Percentiles rank a stretch among this genome's conserved stretches.
These are phyloP conservation scores for Jacaranda copaia DNA, from an alignment of 257 asterid species.

Conservation along the genomic window DNA sequence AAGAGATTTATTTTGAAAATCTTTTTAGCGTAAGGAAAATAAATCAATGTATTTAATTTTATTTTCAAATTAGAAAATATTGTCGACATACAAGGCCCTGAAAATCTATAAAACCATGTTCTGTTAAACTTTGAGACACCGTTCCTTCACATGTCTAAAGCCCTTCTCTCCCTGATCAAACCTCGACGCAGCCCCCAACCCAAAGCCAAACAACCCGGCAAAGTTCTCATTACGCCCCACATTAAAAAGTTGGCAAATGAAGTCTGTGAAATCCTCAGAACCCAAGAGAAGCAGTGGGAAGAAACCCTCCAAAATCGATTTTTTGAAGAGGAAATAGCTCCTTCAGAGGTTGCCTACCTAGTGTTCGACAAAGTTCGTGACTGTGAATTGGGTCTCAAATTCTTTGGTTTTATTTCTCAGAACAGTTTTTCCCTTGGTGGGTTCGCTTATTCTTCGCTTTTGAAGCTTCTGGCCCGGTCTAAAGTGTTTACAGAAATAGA, in stretches of 20 bases:
- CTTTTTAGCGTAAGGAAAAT: too few relatives aligned
- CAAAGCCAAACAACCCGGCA: constrained; percentile 41
- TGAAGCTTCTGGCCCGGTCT: constrained; percentile 80
- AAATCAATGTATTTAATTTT: too few relatives aligned
- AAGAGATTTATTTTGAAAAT: too few relatives aligned
- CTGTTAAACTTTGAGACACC: constrained; percentile 7
- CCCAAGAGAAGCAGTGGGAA: constrained; percentile 64
- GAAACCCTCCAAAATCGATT: constrained; percentile 61
- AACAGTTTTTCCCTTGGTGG: constrained; percentile 63
- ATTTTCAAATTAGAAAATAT: too few relatives aligned
- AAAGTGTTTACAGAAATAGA: constrained; percentile 63
- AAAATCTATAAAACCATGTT: neutral
- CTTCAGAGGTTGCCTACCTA: constrained; percentile 78
- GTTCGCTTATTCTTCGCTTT: constrained; percentile 79
- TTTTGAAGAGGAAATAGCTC: constrained; percentile 61
- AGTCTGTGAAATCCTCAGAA: constrained; percentile 68
- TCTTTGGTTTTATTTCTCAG: constrained; percentile 65
- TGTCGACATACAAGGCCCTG: too few relatives aligned
- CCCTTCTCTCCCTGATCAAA: constrained; percentile 67
- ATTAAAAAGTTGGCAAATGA: constrained; percentile 56
- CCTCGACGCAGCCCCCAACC: constrained; percentile 57
- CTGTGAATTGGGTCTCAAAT: constrained; percentile 70
- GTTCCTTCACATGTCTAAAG: constrained; percentile 68
- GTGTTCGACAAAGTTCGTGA: constrained; percentile 92
- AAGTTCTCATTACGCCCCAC: constrained; percentile 44